Percentiles rank a stretch among this genome's conserved stretches.
Evolutionary conservation across 2,329 filamentous ascomycete genomes (phyloP).

Genomic region (Fusarium haematococcum): DNA sequence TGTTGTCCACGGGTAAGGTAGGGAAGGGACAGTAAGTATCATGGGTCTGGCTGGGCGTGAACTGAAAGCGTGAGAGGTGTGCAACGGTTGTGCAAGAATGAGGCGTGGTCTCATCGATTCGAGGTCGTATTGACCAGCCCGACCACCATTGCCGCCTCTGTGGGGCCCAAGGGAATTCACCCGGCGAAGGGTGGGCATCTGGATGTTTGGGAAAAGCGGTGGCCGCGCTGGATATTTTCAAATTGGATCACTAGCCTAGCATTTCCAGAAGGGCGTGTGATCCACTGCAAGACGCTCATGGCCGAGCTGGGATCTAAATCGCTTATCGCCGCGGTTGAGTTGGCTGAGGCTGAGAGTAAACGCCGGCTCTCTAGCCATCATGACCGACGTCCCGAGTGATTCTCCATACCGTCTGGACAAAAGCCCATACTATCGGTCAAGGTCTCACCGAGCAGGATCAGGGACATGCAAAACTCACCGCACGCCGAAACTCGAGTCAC

Average conservation of each 20-base stretch:
- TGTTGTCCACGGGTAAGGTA: neutral
- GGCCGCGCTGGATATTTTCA: slow-evolving; percentile 5
- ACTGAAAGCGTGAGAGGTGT: slow-evolving; percentile 10
- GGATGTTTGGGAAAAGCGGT: slow-evolving; percentile 14
- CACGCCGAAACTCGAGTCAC: slow-evolving; percentile 3
- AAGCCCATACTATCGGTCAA: neutral
- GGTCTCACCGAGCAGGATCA: slow-evolving; percentile 4
- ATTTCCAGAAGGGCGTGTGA: neutral
- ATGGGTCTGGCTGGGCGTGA: slow-evolving; percentile 33
- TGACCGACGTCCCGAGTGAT: neutral
- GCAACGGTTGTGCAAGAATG: slow-evolving; percentile 22
- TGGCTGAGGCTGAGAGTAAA: neutral
- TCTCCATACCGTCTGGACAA: neutral
- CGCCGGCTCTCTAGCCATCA: neutral
- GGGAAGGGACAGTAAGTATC: slow-evolving; percentile 17
- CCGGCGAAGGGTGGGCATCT: slow-evolving; percentile 37
- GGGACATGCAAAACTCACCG: slow-evolving; percentile 9
- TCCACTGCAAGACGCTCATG: slow-evolving; percentile 1
- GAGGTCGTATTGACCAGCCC: slow-evolving; percentile 19
- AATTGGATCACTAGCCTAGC: neutral
- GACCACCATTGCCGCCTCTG: slow-evolving; percentile 33
- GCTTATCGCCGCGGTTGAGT: slow-evolving; percentile 19
- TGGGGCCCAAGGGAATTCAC: slow-evolving; percentile 43
- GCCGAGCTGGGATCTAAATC: slow-evolving; percentile 22
- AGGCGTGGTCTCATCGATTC: slow-evolving; percentile 24